These are phyloP conservation scores for Suillus hirtellus DNA, from an alignment of 768 basidiomycete genomes.

Conservation along the genomic window DNA sequence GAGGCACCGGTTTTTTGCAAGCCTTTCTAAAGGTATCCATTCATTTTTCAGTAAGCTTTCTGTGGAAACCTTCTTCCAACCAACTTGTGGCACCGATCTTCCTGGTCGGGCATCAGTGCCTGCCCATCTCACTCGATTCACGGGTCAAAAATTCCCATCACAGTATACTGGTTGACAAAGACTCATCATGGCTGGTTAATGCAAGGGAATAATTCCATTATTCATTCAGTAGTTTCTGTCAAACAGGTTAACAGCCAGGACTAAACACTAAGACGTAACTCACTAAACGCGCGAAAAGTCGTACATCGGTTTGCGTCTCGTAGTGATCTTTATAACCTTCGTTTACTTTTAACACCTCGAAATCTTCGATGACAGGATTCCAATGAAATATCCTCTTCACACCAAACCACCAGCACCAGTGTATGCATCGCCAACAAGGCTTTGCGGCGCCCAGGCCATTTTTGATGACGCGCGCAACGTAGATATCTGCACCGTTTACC, in stretches of 20 bases:
- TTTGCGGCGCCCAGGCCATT: slow-evolving; percentile 49
- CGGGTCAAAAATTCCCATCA: background rate
- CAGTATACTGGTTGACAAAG: too few relatives aligned
- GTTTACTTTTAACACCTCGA: slow-evolving; percentile 49
- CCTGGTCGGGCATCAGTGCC: background rate
- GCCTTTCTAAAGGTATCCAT: background rate
- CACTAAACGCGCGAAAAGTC: slow-evolving; percentile 46
- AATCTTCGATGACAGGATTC: slow-evolving; percentile 37
- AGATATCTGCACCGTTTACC: slow-evolving; percentile 55
- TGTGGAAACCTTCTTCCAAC: background rate
- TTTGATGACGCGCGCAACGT: slow-evolving; percentile 52
- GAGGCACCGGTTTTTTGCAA: background rate
- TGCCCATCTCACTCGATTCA: background rate
- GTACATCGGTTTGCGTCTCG: slow-evolving; percentile 46
- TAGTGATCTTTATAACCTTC: slow-evolving; percentile 39
- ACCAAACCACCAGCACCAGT: slow-evolving; percentile 59
- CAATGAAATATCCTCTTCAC: slow-evolving; percentile 59
- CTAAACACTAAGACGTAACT: slow-evolving; percentile 16
- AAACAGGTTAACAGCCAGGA: background rate
- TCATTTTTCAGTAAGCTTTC: background rate
- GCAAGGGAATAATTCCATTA: background rate
- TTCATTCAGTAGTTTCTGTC: slow-evolving; percentile 5
- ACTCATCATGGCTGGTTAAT: background rate
- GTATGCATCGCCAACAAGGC: slow-evolving; percentile 57
- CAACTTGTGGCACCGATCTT: background rate